Evolutionary conservation across 495 filamentous ascomycete species (phyloP).

Genomic region (Xylaria nigripes): DNA sequence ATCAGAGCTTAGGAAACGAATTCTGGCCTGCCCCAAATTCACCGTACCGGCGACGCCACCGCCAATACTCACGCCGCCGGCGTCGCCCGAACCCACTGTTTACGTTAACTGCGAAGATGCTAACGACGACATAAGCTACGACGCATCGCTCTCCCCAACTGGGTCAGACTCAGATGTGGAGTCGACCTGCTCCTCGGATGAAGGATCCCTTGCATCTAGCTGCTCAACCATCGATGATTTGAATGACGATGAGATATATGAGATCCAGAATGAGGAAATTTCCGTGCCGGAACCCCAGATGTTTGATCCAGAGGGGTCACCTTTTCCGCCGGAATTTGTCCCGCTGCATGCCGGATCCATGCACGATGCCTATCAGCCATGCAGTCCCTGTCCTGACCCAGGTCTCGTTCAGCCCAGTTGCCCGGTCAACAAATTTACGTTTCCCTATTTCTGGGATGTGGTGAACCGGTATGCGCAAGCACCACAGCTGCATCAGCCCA

Average conservation of each 20-base stretch:
- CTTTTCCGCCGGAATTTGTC: conserved; percentile 35
- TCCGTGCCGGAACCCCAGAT: conserved; percentile 34
- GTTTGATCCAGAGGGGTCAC: conserved; percentile 35
- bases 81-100: conserved; percentile 31
- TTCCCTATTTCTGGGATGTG: conserved; percentile 38
- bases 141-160: conserved; percentile 34
- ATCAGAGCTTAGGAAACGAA: conserved; percentile 67
- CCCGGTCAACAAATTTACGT: conserved; percentile 33
- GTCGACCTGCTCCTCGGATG: conserved; percentile 41
- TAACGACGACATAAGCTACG: conserved; percentile 29
- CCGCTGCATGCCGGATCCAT: conserved; percentile 26
- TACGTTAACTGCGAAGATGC: conserved; percentile 40
- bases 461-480: conserved; percentile 34
- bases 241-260: conserved; percentile 31
- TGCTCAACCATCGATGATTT: conserved; percentile 40
- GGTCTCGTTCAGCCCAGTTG: conserved; percentile 23
- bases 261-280: conserved; percentile 35
- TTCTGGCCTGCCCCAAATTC: conserved; percentile 68
- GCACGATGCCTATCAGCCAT: conserved; percentile 20
- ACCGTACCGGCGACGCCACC: conserved; percentile 40
- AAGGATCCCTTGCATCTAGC: conserved; percentile 38
- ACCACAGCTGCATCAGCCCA: conserved; percentile 32
- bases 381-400: conserved; percentile 23
- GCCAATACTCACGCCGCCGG: conserved; percentile 27
- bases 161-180: conserved; percentile 36